Evolutionary conservation across 2,329 filamentous ascomycete species (phyloP).

Genomic region (Phialophora tarda): DNA sequence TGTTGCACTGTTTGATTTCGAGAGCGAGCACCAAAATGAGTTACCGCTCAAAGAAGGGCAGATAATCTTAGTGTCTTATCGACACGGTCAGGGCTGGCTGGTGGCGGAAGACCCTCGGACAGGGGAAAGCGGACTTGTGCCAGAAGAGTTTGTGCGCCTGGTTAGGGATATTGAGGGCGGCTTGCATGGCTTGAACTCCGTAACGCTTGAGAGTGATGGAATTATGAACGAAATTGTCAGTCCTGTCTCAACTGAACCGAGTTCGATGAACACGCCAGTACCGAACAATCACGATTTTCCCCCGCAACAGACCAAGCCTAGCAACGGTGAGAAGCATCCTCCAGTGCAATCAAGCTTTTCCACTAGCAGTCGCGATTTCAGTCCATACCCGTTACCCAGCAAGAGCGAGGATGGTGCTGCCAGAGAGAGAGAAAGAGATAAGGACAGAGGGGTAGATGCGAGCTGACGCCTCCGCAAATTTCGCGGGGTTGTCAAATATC

Average conservation of each 20-base stretch:
- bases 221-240: constrained; percentile 60
- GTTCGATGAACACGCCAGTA: constrained; percentile 32
- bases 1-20: constrained; percentile 93
- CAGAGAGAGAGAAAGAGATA: constrained; percentile 14
- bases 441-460: constrained; percentile 13
- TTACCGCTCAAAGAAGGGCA: constrained; percentile 90
- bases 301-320: constrained; percentile 23
- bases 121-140: constrained; percentile 89
- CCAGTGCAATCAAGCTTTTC: constrained; percentile 59
- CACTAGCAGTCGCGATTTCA: constrained; percentile 57
- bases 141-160: constrained; percentile 93
- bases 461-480: constrained; percentile 9
- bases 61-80: constrained; percentile 93
- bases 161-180: constrained; percentile 93
- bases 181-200: constrained; percentile 72
- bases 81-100: constrained; percentile 95
- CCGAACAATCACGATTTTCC: constrained; percentile 33
- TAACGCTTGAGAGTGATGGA: constrained; percentile 50
- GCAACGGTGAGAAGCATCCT: constrained; percentile 46
- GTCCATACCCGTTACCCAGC: constrained; percentile 31
- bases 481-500: neutral
- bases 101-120: constrained; percentile 96
- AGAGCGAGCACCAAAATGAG: constrained; percentile 94
- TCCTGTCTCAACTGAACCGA: constrained; percentile 60
- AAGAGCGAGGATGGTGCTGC: constrained; percentile 26